phyloP scores from a whole-genome alignment of 345 rosid species.

The Salix caprea region DNA sequence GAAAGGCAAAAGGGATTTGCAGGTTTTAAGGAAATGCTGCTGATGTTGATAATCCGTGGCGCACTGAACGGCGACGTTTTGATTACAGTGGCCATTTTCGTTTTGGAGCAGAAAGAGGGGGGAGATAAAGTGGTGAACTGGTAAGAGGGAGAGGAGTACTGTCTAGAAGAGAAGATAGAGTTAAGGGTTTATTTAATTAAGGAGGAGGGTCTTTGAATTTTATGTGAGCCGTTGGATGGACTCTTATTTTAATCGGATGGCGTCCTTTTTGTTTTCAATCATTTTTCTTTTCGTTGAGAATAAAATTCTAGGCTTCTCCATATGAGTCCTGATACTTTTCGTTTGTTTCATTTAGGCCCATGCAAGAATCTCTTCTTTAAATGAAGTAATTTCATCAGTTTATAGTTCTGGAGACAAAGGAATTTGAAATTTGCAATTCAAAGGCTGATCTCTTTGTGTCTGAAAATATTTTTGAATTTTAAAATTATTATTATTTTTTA shows the following conservation, averaged over 20 bases:
- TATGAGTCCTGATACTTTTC: too few species aligned
- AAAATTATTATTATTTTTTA: too few species aligned
- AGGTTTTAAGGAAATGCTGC: constrained; percentile 18
- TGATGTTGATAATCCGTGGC: constrained; percentile 10
- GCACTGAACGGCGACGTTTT: constrained; percentile 52
- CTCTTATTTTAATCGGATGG: constrained; percentile 9
- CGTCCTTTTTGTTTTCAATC: neutral
- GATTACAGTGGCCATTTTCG: constrained; percentile 76
- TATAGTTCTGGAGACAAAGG: too few species aligned
- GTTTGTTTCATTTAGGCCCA: too few species aligned
- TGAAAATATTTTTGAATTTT: too few species aligned
- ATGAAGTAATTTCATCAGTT: too few species aligned
- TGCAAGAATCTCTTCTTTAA: too few species aligned
- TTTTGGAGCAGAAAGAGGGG: constrained; percentile 12
- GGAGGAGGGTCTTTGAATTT: constrained; percentile 1
- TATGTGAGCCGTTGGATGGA: constrained; percentile 15
- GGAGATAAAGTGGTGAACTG: neutral
- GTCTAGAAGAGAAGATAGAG: constrained; percentile 4
- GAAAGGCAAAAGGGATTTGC: constrained; percentile 36
- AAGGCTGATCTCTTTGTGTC: too few species aligned
- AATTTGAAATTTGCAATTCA: too few species aligned
- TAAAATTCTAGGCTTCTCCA: too few species aligned
- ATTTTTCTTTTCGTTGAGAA: too few species aligned
- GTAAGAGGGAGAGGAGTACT: constrained; percentile 7
- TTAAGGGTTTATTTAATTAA: too few species aligned